A percentile compares a stretch with the other conserved stretches of the same genome.
phyloP scores from a whole-genome alignment of 1,284 basidiomycete species.

The Ceratorhiza oryzae-sativae region DNA sequence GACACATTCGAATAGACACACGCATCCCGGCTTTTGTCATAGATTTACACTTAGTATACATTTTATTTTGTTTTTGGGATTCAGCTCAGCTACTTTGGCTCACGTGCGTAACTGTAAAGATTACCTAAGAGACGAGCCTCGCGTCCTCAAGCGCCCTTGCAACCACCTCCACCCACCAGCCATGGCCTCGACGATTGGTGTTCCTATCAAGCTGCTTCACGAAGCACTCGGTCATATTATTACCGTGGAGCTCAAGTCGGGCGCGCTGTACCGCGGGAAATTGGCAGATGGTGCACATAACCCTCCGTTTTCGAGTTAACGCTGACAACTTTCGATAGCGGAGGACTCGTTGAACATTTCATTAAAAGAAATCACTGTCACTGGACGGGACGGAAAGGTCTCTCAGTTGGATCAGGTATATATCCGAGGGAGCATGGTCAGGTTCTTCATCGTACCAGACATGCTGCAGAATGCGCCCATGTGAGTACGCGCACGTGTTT shows the following conservation, averaged over 20 bases:
- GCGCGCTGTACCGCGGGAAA: conserved; percentile 96
- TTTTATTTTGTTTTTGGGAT: not conserved
- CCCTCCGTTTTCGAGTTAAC: conserved; percentile 26
- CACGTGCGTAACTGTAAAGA: conserved; percentile 11
- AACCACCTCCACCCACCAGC: not conserved
- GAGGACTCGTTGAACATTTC: conserved; percentile 99
- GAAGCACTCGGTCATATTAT: conserved; percentile 96
- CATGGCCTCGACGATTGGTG: conserved; percentile 72
- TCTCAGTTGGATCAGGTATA: conserved; percentile 99
- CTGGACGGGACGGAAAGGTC: conserved; percentile 96
- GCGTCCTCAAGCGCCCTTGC: conserved; percentile 26
- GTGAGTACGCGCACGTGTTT: conserved; percentile 60
- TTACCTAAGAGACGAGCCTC: conserved; percentile 32
- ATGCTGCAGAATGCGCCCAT: conserved; percentile 99
- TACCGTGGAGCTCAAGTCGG: conserved; percentile 97
- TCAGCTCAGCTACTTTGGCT: not conserved
- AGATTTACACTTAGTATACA: not conserved
- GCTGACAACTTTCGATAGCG: conserved; percentile 60
- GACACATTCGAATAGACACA: not conserved
- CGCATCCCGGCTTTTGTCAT: not conserved
- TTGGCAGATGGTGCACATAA: conserved; percentile 82
- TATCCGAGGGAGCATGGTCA: conserved; percentile 96
- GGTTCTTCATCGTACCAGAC: conserved; percentile 99
- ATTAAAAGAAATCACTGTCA: conserved; percentile 96
- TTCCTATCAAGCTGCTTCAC: conserved; percentile 91